Evolutionary conservation across 108 stramenopile species (phyloP), one percentile per base, ranked within the genome.

Genomic region (Aurantiochytrium sp.): DNA sequence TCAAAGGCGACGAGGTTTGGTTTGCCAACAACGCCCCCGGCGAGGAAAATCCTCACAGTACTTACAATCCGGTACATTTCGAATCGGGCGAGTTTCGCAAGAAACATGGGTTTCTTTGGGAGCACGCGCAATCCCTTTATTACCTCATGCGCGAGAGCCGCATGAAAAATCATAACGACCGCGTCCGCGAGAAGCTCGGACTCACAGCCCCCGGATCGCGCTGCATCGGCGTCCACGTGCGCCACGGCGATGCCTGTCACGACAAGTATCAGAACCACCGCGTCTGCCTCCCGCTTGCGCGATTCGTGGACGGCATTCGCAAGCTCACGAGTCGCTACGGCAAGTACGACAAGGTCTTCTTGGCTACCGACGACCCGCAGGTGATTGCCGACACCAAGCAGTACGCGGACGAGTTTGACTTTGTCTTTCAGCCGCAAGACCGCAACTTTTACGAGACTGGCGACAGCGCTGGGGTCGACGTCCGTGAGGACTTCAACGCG

Each of bases 371-470:
- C 24, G 73, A 81, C 24, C 73, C 73, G 8, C 19, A 24, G 6
- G 73, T 81, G 21, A 81, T 81, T 24, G 45, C 39, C n/a, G 73
- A 81, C 32, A 24, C 45, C 27, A 41, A 41, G 30, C 6, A 37
- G 73, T 81, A 81, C 24, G 39, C 39, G 36, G 39, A 41, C 73
- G 73, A 81, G 3, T 81, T 81, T 48, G 30, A 81, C 73, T 22
- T 81, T 48, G 73, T 81, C n/a, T 81, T 30, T n/a, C 73, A 81
- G 24, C 12, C 39, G n/a, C 45, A 48, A 48, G 73, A 81, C 32
- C 39, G 73, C 17, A 48, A 41, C 12, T 81, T 81, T n/a, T 81
- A 81, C 45, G 73, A 81, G 45, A 81, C 73, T n/a, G 73, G 73
- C 21, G 73, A 81, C 45, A 2, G 24, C 39, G 3, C 6, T 27